A percentile compares a stretch with the other conserved stretches of the same genome.
Conservation (phyloP, 2,329 filamentous ascomycete genomes). For the Colletotrichum sublineola region DNA sequence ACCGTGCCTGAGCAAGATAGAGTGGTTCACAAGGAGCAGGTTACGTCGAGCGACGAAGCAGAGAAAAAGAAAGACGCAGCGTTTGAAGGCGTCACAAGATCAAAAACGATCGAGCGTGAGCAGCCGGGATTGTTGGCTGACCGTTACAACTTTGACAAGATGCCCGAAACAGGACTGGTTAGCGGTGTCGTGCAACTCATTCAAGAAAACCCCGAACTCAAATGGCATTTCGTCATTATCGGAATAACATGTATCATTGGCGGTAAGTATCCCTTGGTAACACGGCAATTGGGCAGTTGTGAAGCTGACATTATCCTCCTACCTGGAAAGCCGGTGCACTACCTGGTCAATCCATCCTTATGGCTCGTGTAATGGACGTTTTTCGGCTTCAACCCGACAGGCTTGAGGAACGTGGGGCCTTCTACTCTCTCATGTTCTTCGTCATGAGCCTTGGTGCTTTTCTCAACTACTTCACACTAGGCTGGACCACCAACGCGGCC, state of each 20-base stretch:
- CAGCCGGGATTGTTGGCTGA: neutral
- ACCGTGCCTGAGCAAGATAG: neutral
- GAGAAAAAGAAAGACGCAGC: neutral
- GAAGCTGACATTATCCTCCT: no score
- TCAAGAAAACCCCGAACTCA: neutral
- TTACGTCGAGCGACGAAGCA: neutral
- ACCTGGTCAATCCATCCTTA: conserved; percentile 59
- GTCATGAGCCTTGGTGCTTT: conserved; percentile 46
- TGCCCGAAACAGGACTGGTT: neutral
- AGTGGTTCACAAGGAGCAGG: neutral
- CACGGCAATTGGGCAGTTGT: no score
- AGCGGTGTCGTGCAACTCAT: neutral
- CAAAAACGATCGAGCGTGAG: no score
- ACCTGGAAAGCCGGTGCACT: conserved; percentile 49
- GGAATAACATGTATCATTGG: neutral
- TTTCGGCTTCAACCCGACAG: conserved; percentile 49
- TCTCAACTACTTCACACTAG: conserved; percentile 44
- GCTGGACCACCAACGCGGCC: conserved; percentile 44
- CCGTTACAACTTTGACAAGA: neutral
- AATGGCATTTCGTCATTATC: neutral
- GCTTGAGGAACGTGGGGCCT: conserved; percentile 53
- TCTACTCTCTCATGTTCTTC: conserved; percentile 52
- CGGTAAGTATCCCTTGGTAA: neutral
- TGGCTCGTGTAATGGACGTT: conserved; percentile 56
- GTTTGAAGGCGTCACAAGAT: no score